A percentile compares a stretch with the other conserved stretches of the same genome.
Conservation (phyloP, 352 stramenopile genomes). For the Pythium pectinolyticum region DNA sequence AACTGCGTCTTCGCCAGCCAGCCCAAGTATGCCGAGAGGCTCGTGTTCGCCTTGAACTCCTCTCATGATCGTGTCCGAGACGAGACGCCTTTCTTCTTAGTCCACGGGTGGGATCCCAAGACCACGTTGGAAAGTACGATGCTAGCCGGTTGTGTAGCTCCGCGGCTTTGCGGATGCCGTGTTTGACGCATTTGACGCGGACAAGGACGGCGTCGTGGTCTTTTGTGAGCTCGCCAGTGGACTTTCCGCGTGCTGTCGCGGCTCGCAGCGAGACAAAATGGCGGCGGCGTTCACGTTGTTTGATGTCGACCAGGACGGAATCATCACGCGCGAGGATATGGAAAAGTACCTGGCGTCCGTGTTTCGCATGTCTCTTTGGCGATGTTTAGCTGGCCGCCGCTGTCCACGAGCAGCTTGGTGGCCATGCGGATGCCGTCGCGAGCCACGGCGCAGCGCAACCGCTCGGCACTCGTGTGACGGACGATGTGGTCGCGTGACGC, state of each 20-base stretch:
- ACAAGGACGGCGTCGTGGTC: slow-evolving; percentile 78
- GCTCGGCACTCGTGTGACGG: too few species aligned
- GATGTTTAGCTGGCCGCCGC: slow-evolving; percentile 31
- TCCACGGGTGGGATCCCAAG: too few species aligned
- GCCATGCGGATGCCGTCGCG: slow-evolving; percentile 46
- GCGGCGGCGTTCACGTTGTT: slow-evolving; percentile 83
- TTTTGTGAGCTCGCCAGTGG: slow-evolving; percentile 86
- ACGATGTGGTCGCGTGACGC: too few species aligned
- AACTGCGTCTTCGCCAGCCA: too few species aligned
- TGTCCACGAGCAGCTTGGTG: slow-evolving; percentile 37
- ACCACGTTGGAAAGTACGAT: too few species aligned
- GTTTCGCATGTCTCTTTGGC: slow-evolving; percentile 61
- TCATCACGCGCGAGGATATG: slow-evolving; percentile 82
- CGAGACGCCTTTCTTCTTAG: too few species aligned
- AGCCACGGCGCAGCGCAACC: slow-evolving; percentile 48
- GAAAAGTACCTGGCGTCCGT: slow-evolving; percentile 85
- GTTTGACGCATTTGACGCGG: slow-evolving; percentile 78
- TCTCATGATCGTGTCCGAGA: too few species aligned
- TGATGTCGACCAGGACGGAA: slow-evolving; percentile 87
- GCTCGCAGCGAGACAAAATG: slow-evolving; percentile 80
- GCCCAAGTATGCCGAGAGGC: too few species aligned
- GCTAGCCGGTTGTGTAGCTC: too few species aligned
- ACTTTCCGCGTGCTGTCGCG: slow-evolving; percentile 78
- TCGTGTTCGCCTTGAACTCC: too few species aligned
- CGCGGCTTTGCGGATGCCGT: slow-evolving; percentile 56